These are phyloP conservation scores for Exophiala aquamarina DNA, from an alignment of 2,329 filamentous ascomycete genomes.

Conservation along the genomic window DNA sequence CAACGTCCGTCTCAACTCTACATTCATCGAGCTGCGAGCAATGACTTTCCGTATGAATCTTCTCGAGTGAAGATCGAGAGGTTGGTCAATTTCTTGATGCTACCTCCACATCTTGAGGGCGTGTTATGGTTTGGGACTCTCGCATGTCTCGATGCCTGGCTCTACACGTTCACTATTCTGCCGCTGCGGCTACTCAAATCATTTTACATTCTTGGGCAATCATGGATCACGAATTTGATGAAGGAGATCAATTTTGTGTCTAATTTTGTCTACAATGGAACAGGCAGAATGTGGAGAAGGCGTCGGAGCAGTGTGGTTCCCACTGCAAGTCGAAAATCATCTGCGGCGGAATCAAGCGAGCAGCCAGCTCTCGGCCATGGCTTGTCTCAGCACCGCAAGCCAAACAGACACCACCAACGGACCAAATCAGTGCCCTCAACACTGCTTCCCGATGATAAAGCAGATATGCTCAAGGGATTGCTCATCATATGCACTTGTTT, in stretches of 20 bases:
- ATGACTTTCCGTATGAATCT: slow-evolving; percentile 80
- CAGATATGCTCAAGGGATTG: slow-evolving; percentile 86
- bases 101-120: slow-evolving; percentile 79
- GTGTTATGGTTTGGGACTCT: slow-evolving; percentile 84
- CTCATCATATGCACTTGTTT: slow-evolving; percentile 84
- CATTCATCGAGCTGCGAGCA: slow-evolving; percentile 58
- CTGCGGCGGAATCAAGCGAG: slow-evolving; percentile 36
- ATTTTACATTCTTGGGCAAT: slow-evolving; percentile 70
- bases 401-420: slow-evolving; percentile 58
- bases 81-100: slow-evolving; percentile 79
- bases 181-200: slow-evolving; percentile 86
- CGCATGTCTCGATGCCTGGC: slow-evolving; percentile 91
- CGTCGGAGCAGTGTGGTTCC: slow-evolving; percentile 39
- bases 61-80: slow-evolving; percentile 89
- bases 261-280: slow-evolving; percentile 74
- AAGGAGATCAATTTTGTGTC: slow-evolving; percentile 72
- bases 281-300: slow-evolving; percentile 73
- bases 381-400: slow-evolving; percentile 2
- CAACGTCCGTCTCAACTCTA: slow-evolving; percentile 62
- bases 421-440: slow-evolving; percentile 83
- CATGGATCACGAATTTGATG: slow-evolving; percentile 71
- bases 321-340: slow-evolving; percentile 6
- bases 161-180: slow-evolving; percentile 94
- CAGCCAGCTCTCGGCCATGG: slow-evolving; percentile 32
- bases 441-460: slow-evolving; percentile 86